Percentiles rank a stretch among this genome's conserved stretches.
Conservation (phyloP, 768 basidiomycete species). For the Boletus subcaerulescens region DNA sequence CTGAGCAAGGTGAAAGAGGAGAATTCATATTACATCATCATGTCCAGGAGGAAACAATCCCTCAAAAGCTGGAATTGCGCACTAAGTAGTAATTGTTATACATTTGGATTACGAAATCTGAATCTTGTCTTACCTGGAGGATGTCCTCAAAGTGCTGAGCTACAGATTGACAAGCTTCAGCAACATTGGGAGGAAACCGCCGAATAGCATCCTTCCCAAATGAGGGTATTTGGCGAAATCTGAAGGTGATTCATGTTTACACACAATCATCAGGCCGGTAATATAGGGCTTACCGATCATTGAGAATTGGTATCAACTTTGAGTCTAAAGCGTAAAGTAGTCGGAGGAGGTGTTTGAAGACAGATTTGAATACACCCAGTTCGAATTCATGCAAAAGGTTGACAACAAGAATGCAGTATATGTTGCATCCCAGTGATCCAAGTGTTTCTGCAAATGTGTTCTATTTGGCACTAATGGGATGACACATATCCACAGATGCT, state of each 20-base stretch:
- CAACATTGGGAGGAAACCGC: conserved; percentile 33
- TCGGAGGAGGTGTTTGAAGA: conserved; percentile 37
- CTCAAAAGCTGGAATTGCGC: conserved; percentile 32
- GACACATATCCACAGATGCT: too few relatives aligned
- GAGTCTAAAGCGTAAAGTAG: conserved; percentile 23
- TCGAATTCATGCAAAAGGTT: conserved; percentile 44
- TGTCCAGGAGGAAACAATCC: conserved; percentile 28
- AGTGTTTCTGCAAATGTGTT: conserved; percentile 33
- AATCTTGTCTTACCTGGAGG: conserved; percentile 31
- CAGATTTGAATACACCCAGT: conserved; percentile 36
- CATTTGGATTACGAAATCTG: not conserved
- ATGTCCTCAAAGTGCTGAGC: conserved; percentile 43
- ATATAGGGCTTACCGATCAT: conserved; percentile 18
- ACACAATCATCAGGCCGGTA: too few relatives aligned
- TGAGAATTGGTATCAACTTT: conserved; percentile 16
- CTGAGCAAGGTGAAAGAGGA: conserved; percentile 24
- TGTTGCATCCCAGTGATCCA: conserved; percentile 17
- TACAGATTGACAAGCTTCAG: conserved; percentile 35
- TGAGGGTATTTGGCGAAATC: conserved; percentile 13
- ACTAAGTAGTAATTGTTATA: conserved; percentile 17
- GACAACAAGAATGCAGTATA: conserved; percentile 26
- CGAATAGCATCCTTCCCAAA: conserved; percentile 35
- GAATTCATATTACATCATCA: conserved; percentile 13
- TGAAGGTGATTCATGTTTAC: not conserved
- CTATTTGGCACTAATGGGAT: conserved; percentile 13